A percentile compares a stretch with the other conserved stretches of the same genome.
These are phyloP conservation scores for Croton laevigatus DNA, from an alignment of 441 rosid genomes.

Conservation along the genomic window DNA sequence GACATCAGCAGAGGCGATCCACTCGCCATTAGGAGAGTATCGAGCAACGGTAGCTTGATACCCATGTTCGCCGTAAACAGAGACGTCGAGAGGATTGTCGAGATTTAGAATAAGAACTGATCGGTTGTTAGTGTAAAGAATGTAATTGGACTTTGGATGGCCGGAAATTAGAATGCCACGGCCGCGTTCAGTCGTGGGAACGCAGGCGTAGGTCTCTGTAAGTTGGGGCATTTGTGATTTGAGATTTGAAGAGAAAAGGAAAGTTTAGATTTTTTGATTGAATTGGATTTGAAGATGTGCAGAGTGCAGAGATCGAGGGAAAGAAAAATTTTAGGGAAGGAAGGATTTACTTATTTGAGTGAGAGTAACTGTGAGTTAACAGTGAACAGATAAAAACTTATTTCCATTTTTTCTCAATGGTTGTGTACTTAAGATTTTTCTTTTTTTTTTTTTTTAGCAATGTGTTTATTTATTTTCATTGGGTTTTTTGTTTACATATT, in stretches of 20 bases:
- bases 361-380: too few relatives aligned
- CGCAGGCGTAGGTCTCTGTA: constrained; percentile 75
- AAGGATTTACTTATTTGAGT: too few relatives aligned
- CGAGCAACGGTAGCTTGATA: constrained; percentile 92
- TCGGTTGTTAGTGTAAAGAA: constrained; percentile 85
- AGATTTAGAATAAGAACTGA: constrained; percentile 81
- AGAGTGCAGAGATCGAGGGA: not conserved
- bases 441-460: too few relatives aligned
- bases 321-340: too few relatives aligned
- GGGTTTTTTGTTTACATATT: too few relatives aligned
- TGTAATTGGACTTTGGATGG: constrained; percentile 57
- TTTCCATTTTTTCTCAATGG: too few relatives aligned
- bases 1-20: constrained; percentile 93
- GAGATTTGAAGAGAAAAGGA: constrained; percentile 1
- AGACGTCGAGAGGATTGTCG: constrained; percentile 66
- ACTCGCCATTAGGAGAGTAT: constrained; percentile 95
- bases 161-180: constrained; percentile 86
- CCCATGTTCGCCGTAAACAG: constrained; percentile 83
- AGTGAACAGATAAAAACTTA: too few relatives aligned
- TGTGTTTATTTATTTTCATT: too few relatives aligned
- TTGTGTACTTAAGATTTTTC: too few relatives aligned
- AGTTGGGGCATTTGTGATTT: constrained; percentile 46
- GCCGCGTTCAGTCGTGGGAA: constrained; percentile 92
- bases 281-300: not conserved
- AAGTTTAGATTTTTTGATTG: not conserved